A percentile compares a stretch with the other conserved stretches of the same genome.
These are phyloP conservation scores for Tilletia horrida DNA, from an alignment of 1,284 basidiomycete genomes.

Conservation along the genomic window DNA sequence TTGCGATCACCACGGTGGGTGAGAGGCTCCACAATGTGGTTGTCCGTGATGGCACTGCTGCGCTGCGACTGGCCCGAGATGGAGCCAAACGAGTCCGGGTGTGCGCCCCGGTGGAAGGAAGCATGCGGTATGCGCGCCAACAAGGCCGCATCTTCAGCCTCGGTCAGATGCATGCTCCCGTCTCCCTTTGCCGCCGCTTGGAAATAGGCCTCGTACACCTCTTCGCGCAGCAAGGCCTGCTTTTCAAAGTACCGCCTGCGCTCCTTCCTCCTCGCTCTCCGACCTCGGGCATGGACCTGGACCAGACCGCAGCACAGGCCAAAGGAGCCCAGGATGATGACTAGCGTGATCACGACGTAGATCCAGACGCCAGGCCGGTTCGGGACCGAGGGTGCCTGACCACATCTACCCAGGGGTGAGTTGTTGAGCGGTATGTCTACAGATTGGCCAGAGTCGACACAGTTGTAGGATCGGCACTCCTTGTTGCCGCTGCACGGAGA, in stretches of 20 bases:
- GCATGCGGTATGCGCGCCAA: no score
- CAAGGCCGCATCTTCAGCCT: background rate
- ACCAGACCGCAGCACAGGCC: constrained; percentile 12
- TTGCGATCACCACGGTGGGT: background rate
- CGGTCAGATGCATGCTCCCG: background rate
- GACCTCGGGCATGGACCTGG: constrained; percentile 12
- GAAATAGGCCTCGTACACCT: constrained; percentile 13
- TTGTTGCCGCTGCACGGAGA: constrained; percentile 18
- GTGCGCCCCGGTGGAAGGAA: no score
- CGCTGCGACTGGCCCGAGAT: constrained; percentile 8
- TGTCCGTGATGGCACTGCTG: background rate
- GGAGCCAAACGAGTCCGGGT: background rate
- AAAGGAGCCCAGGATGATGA: background rate
- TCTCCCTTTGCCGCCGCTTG: background rate
- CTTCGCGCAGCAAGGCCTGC: constrained; percentile 10
- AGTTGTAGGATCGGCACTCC: constrained; percentile 17
- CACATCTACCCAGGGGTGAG: background rate
- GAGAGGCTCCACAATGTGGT: background rate
- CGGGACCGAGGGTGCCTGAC: background rate
- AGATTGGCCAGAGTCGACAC: background rate
- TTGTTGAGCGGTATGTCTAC: constrained; percentile 14
- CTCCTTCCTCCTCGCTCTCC: background rate
- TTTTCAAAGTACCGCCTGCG: constrained; percentile 6
- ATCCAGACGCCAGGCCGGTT: constrained; percentile 1
- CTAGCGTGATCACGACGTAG: constrained; percentile 1